Evolutionary conservation across 768 basidiomycete species (phyloP), one percentile per base, ranked within the genome.

Genomic region (Tulasnella sp.): DNA sequence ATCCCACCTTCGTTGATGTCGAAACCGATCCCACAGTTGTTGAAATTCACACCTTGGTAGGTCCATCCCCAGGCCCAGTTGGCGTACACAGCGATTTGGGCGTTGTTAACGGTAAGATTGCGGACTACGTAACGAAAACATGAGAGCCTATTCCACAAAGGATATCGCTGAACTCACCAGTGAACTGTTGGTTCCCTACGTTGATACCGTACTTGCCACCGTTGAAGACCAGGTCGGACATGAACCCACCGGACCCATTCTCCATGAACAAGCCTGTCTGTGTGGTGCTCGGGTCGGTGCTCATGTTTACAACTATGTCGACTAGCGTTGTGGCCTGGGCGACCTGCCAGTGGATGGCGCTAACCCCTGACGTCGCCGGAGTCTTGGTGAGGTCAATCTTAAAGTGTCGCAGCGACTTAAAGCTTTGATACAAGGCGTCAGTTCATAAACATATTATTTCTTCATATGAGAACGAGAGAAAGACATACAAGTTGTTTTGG

Each of bases 291-390:
- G 76, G 63, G 9, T 74, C 81, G n/a, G 77, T 77, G 13, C 83
- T 86, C 85, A 88, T 85, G 61, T 85, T 70, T 55, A 88, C 77
- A 15, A 80, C 77, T 61, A 90, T 79, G 68, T 89, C 88, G 62
- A 82, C 75, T 51, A 90, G 70, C 0, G 84, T 85, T 0, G 88
- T 89, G 11, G 83, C 76, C 68, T 90, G 87, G 0, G 88, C 80
- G 24, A 88, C 83, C 71, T 90, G 87, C 87, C 87, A 90, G 66
- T 90, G 87, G 34, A 90, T 73, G 47, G 80, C 85, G 64, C 77
- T 72, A 13, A 63, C 65, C 53, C 43, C 13, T 23, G 21, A 38
- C 11, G 74, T 72, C 1, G 82, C 71, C 15, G 5, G 34, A 17
- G 29, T 41, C 42, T 48, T 44, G 19, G 42, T 44, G 11, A 56